Percentiles rank a stretch among this genome's conserved stretches.
phyloP scores from a whole-genome alignment of 179 eudicot species.

The Drosera spatulata region DNA sequence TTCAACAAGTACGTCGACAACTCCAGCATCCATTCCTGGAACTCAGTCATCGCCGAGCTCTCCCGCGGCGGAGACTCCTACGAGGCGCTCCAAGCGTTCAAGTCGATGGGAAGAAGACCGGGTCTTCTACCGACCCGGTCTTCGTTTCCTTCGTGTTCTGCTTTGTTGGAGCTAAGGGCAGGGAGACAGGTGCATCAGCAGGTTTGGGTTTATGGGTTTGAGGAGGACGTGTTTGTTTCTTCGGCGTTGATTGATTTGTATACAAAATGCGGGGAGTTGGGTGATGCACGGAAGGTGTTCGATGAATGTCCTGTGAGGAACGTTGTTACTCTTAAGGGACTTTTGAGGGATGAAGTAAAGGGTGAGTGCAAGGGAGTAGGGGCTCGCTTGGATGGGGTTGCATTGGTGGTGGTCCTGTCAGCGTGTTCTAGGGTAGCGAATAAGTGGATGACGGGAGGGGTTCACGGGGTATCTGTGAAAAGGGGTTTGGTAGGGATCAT shows the following conservation, averaged over 20 bases:
- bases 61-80: constrained; percentile 53
- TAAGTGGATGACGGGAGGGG: constrained; percentile 26
- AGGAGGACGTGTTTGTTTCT: constrained; percentile 38
- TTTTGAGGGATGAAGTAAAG: constrained; percentile 21
- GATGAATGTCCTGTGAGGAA: constrained; percentile 45
- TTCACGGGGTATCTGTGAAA: constrained; percentile 48
- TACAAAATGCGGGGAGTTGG: constrained; percentile 40
- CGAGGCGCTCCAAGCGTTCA: constrained; percentile 57
- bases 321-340: constrained; percentile 36
- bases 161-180: constrained; percentile 27
- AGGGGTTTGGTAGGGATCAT: constrained; percentile 34
- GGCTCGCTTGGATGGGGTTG: constrained; percentile 30
- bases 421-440: constrained; percentile 42
- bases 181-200: constrained; percentile 56
- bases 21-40: constrained; percentile 43
- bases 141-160: constrained; percentile 53
- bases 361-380: constrained; percentile 10
- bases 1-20: constrained; percentile 49
- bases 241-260: constrained; percentile 60
- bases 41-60: constrained; percentile 60
- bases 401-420: constrained; percentile 45
- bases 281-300: constrained; percentile 50
- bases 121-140: constrained; percentile 46
- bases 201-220: constrained; percentile 44
- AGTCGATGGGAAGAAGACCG: constrained; percentile 39